Base-by-base conservation (phyloP, 495 filamentous ascomycete species). In the Podospora sp. region DNA sequence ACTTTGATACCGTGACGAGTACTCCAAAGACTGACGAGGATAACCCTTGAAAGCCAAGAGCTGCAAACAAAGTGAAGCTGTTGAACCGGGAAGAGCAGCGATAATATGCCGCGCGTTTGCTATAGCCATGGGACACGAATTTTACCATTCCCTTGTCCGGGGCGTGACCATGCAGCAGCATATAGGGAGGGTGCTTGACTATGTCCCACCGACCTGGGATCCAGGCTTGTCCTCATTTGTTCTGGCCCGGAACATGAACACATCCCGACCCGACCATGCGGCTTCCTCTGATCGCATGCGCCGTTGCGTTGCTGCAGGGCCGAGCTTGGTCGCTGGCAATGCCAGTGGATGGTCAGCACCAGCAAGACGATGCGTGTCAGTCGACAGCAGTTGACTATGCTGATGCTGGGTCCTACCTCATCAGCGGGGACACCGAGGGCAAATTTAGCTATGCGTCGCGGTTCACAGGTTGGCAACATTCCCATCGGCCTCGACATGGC, bases 401-500 rank as follows among this genome's bases (percentile, higher is more conserved):
- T 1, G 65, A 72, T 14, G 33, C 53, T 7, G 71, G 68, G 14
- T 69, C 68, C 8, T 72, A 72, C 29, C 65, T 72, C n/a, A 59
- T 72, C 26, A 68, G 69, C 20, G 62, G 40, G 18, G 66, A 36
- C 18, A 35, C 35, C 4, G 55, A 60, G 12, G 67, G 71, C 1
- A 72, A 70, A 46, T 70, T 72, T 33, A 72, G 68, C 35, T 72
- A 67, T 20, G 71, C 71, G 14, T 69, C 71, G 0, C 29, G 55
- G 36, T 68, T 72, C 22, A 36, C 61, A 53, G 71, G 71, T 33
- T 33, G 29, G 29, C 29, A 8, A 46, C 2, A 46, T 14, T 36
- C 40, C 6, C 24, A 18, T n/a, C 16, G 8, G 16, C 8, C 9
- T 26, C 5, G 7, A 20, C 0, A 7, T 26, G 16, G 52, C 50